Evolutionary conservation across 345 rosid species (phyloP).

Genomic region (Microthlaspi erraticum): DNA sequence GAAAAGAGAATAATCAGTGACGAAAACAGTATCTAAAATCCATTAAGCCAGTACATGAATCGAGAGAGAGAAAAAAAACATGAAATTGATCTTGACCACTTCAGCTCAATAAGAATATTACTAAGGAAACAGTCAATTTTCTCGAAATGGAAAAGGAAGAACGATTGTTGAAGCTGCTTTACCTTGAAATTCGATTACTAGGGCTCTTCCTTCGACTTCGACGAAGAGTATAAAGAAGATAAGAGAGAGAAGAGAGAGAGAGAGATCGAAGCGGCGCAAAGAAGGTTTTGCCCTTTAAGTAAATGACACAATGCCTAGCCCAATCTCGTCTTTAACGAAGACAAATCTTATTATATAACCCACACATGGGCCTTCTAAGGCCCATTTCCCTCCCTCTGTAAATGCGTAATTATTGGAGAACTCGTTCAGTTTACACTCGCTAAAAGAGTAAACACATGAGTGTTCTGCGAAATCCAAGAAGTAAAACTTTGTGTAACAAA

Average conservation of each 20-base stretch:
- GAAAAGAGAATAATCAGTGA: background rate
- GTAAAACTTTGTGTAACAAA: background rate
- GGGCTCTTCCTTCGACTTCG: conserved; percentile 41
- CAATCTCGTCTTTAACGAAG: conserved; percentile 16
- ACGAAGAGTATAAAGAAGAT: conserved; percentile 41
- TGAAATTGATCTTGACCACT: conserved; percentile 1
- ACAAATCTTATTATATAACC: conserved; percentile 6
- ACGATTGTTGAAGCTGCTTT: background rate
- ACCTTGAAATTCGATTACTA: conserved; percentile 42
- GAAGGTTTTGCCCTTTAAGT: conserved; percentile 41
- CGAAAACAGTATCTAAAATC: conserved; percentile 3
- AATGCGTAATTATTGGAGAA: background rate
- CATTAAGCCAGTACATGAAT: background rate
- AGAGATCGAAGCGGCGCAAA: conserved; percentile 41
- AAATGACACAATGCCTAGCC: conserved; percentile 18
- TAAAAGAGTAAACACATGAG: background rate
- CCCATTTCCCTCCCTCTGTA: conserved; percentile 22
- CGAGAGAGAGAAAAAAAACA: background rate
- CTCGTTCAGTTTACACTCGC: background rate
- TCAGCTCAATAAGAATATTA: background rate
- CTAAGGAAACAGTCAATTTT: background rate
- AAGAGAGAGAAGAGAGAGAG: conserved; percentile 24
- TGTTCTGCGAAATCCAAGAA: background rate
- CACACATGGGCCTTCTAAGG: conserved; percentile 35
- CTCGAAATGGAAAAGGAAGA: background rate